Base-by-base conservation (phyloP, 768 basidiomycete genomes). In the Rhizopogon roseolus region DNA sequence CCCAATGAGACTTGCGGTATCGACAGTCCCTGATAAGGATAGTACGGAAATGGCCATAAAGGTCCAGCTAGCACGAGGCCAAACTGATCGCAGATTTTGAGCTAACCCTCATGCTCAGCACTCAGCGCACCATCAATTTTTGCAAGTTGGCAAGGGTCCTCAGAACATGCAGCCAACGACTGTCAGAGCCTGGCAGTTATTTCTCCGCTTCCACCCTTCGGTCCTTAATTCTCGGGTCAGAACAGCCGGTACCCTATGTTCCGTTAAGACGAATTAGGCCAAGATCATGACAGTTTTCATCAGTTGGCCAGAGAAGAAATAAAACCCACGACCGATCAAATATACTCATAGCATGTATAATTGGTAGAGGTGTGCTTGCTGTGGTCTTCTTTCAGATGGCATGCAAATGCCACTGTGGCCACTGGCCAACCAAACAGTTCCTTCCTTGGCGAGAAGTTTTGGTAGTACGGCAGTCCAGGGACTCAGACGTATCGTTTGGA, bases 1-100 rank as follows among this genome's bases (percentile, higher is more conserved):
- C 36, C 56, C 56, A 41, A 53, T 22, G 37, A 11, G 58, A 42
- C 39, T 41, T 69, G 66, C 63, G 62, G 66, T 66, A 62, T 70
- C 60, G 39, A 57, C 56, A 53, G 46, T 53, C 55, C 58, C 58
- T 59, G 63, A 68, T 64, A 58, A 66, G 59, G 57, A 44, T 44
- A 34, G 49, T 45, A 53, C 66, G 57, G 53, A 63, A 70, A 61
- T 32, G 55, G 68, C 62, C 6, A 56, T 34, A 50, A 57, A 57
- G 58, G 60, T 56, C 62, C 67, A 58, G 53, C 57, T 57, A 56
- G 56, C 66, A 67, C 66, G 68, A 70, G 68, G 64, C 57, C 42
- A 49, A 57, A 45, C 9, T 51, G 60, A 64, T 57, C 54, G 49
- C 50, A 55, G 49, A 42, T 54, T 57, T 34, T 36, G 36, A 43